Base-by-base conservation (phyloP, 805 yeast species). In the Gaillardinia entomophila region DNA sequence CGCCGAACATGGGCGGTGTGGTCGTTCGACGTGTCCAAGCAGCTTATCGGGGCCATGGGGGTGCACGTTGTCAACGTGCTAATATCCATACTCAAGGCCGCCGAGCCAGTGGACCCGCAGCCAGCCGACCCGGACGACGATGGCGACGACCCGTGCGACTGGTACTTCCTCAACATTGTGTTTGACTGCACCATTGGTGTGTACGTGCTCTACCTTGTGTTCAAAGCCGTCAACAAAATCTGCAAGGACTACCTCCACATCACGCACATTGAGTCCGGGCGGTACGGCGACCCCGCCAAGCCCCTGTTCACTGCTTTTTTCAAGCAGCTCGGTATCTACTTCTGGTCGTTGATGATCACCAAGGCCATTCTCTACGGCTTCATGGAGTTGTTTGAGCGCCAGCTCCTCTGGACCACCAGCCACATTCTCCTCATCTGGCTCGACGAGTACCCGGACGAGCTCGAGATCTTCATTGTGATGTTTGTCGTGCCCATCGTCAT, bases 121-220 rank as follows among this genome's bases (percentile, higher is more conserved):
- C 17, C 30, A 6, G 33, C 38, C 17, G 38, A 33, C 32, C 38
- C 45, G 28, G 39, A 33, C 4, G 31, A 27, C 25, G 57, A 56
- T 24, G 62, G 52, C n/a, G 51, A 47, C 30, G 80, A 79, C 40
- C 95, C 96, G 6, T 92, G 97, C 57, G 90, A 86, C 45, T 92
- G 96, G 92, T 90, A 92, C 62, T 90, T 90, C 51, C 64, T 92
- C 34, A 90, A 85, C 48, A 73, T 90, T 24, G 68, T 90, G 18
- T 74, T 90, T 51, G 98, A 90, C 55, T 89, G 97, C 26, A 90
- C 98, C 0, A 71, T 89, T 5, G 98, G 98, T 1, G 90, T 90
- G 2, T 94, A 94, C 5, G 73, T 90, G 2, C 66, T 89, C 18
- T 71, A 71, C 37, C 39, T 66, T 2, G 63, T 79, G 1, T 81